Evolutionary conservation across 345 rosid species (phyloP).

Genomic region (Brassica nigra): DNA sequence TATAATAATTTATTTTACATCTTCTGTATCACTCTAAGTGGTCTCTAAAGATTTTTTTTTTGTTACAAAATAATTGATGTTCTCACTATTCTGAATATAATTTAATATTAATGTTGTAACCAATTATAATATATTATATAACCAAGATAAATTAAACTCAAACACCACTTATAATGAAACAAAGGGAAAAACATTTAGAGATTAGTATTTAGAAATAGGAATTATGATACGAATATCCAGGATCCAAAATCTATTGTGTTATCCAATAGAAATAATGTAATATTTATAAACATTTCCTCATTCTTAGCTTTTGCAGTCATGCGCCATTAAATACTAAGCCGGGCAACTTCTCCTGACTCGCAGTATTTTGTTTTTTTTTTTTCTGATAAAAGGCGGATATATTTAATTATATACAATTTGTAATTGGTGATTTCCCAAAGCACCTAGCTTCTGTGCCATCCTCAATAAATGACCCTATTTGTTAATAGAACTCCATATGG

Average conservation of each 20-base stretch:
- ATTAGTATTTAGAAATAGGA: not conserved
- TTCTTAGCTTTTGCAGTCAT: not conserved
- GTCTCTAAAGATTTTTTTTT: no score
- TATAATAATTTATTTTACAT: no score
- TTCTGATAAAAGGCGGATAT: not conserved
- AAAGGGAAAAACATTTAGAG: not conserved
- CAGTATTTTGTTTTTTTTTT: not conserved
- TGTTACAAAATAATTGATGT: no score
- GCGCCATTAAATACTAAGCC: not conserved
- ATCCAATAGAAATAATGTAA: not conserved
- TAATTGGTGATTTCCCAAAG: slow-evolving; percentile 13
- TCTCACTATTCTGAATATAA: no score
- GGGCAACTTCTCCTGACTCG: slow-evolving; percentile 1
- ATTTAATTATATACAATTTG: not conserved
- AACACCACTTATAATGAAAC: no score
- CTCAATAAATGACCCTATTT: not conserved
- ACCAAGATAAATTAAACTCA: no score
- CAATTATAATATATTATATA: no score
- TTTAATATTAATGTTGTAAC: no score
- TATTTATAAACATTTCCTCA: not conserved
- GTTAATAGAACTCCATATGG: not conserved
- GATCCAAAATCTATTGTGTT: not conserved
- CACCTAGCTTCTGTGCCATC: not conserved
- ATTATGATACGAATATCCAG: not conserved
- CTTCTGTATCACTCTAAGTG: no score